Evolutionary conservation across 371 early-diverging fungal species (phyloP), one percentile per base, ranked within the genome.

Genomic region (Phascolomyces articulosus): DNA sequence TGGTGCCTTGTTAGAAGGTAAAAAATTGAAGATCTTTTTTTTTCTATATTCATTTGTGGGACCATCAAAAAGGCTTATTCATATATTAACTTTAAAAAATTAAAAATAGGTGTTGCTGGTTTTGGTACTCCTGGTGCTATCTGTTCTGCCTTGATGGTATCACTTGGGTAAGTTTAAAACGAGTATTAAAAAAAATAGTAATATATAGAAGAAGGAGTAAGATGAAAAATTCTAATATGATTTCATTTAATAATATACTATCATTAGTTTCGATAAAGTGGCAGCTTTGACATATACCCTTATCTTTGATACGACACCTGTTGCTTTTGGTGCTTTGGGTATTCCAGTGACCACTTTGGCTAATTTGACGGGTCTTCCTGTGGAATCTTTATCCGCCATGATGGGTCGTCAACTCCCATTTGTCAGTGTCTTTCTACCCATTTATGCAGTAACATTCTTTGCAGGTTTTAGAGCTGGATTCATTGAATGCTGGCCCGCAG

Each of bases 51-150:
- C n/a, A n/a, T n/a, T n/a, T n/a, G n/a, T n/a, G n/a, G n/a, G n/a
- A n/a, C n/a, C n/a, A n/a, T n/a, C n/a, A n/a, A n/a, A 0, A 34
- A 9, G 2, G 9, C 11, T 34, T 34, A 34, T 34, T 6, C 34
- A 34, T 9, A 6, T 44, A 13, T 44, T 44, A 1, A 4, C 3
- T 13, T 16, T n/a, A 1, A 44, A 4, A 3, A 44, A 44, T 38
- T 13, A 44, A 44, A n/a, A 40, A 53, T 56, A 74, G 80, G 80
- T 66, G 78, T 78, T 29, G 79, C 80, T 55, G 83, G 83, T 1
- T 82, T 82, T 61, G 83, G 83, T 60, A 83, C 75, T 16, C 83
- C 83, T 4, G 83, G 80, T 53, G 83, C 83, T 8, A 83, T 83
- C 59, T 80, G 80, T 51, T 83, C 83, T 1, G 78, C 83, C 1